Base-by-base conservation (phyloP, 2,329 filamentous ascomycete genomes). In the Neonectria hederae region DNA sequence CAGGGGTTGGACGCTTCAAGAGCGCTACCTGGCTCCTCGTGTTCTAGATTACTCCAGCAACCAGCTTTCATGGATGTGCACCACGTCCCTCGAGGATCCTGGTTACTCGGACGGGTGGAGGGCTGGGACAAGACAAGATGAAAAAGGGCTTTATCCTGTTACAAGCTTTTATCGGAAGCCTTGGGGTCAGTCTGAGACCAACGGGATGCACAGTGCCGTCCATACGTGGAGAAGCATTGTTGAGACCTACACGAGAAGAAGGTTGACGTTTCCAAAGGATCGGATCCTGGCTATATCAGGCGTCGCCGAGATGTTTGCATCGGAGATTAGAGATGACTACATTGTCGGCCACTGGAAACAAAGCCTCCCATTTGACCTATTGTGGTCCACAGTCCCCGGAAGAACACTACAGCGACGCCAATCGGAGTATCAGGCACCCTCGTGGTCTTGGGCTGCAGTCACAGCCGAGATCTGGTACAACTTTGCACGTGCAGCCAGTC, bases 381-480 rank as follows among this genome's bases (percentile, higher is more conserved):
- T 42, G 38, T 42, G 38, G 38, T 42, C n/a, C 10, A 42, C n/a
- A 8, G 38, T 42, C n/a, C 38, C 38, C 7, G 38, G 38, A 42
- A 42, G 17, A n/a, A 2, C n/a, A 10, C 38, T 21, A 1, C 38
- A 42, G 19, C 38, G n/a, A n/a, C 38, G 38, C 7, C 38, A 21
- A 2, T 42, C 38, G 38, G 38, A 21, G n/a, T 42, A 42, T 11
- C 38, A 42, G 19, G 52, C 52, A 24, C 52, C 52, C 5, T 43
- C 52, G 11, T 54, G 52, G 52, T 42, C 52, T 17, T 54, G 52
- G 52, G 52, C 52, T 10, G 22, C 52, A 1, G 21, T 43, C 22
- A 54, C 35, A 11, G 35, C 13, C 35, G 24, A 54, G 13, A 42
- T 54, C 22, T 54, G 52, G 52, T 28, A 42, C 14, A 54, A 26